Percentiles rank a stretch among this genome's conserved stretches.
Evolutionary conservation across 129 eudicot species (phyloP).

Genomic region (Escallonia rubra): DNA sequence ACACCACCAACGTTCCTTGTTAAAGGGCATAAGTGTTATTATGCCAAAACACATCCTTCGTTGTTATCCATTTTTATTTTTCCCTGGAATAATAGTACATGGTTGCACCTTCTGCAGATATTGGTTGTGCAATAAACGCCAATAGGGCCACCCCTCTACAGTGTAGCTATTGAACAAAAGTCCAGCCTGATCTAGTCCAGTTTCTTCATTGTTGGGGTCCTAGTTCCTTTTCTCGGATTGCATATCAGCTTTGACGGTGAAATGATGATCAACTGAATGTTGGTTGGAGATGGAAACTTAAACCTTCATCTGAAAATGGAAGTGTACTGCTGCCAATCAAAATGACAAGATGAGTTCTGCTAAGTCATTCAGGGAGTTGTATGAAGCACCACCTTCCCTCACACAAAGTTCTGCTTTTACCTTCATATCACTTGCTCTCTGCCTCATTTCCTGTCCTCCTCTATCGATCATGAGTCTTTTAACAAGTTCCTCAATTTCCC

Average conservation of each 20-base stretch:
- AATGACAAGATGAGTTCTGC: conserved; percentile 23
- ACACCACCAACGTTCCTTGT: too few species aligned
- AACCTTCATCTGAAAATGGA: neutral
- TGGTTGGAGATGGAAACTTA: neutral
- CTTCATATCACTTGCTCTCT: conserved; percentile 22
- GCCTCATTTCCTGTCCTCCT: conserved; percentile 44
- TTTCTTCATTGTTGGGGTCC: too few species aligned
- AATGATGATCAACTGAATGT: too few species aligned
- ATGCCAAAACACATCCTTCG: too few species aligned
- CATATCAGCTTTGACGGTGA: neutral
- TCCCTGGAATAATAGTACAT: too few species aligned
- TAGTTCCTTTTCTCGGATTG: neutral
- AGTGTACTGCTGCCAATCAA: neutral
- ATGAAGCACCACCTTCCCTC: conserved; percentile 26
- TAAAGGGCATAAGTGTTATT: too few species aligned
- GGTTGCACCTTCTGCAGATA: too few species aligned
- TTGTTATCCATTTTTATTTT: too few species aligned
- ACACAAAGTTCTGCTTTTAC: conserved; percentile 15
- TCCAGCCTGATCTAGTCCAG: too few species aligned
- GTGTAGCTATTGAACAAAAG: too few species aligned
- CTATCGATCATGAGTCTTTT: conserved; percentile 33
- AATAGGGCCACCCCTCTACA: too few species aligned
- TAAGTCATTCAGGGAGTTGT: conserved; percentile 24
- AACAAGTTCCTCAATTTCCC: conserved; percentile 20
- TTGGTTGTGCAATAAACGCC: too few species aligned